These are phyloP conservation scores for Coemansia sp. DNA, from an alignment of 192 early-diverging fungal genomes.

Conservation along the genomic window DNA sequence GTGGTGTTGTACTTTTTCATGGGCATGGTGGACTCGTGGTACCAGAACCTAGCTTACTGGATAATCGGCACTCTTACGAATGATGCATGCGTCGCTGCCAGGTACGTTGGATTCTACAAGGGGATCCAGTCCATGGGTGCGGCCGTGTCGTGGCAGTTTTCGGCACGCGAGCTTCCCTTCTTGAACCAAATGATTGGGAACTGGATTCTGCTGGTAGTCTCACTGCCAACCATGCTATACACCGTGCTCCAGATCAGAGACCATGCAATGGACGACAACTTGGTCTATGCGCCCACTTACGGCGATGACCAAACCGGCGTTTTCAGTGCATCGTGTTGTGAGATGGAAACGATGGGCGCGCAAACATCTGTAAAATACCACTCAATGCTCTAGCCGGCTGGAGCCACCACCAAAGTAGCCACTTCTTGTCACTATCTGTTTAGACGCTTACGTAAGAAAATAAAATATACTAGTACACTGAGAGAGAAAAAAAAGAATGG, in stretches of 20 bases:
- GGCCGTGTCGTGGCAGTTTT: conserved; percentile 69
- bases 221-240: conserved; percentile 44
- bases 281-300: conserved; percentile 20
- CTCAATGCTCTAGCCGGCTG: background rate
- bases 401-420: background rate
- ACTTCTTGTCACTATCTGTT: too few relatives aligned
- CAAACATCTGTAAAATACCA: background rate
- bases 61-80: conserved; percentile 82
- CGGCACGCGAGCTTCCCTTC: conserved; percentile 51
- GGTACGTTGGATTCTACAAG: conserved; percentile 84
- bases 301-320: conserved; percentile 16
- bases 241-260: conserved; percentile 33
- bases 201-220: conserved; percentile 36
- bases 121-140: conserved; percentile 72
- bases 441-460: too few relatives aligned
- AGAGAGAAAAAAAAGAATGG: background rate
- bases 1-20: conserved; percentile 69
- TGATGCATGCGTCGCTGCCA: conserved; percentile 66
- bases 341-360: background rate
- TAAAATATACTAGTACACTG: background rate
- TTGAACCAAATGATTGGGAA: conserved; percentile 54
- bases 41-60: conserved; percentile 80
- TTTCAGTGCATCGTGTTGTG: conserved; percentile 12
- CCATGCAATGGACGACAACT: conserved; percentile 36
- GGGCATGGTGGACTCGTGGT: conserved; percentile 77